Evolutionary conservation across 768 basidiomycete species (phyloP).

Genomic region (Tubosaeta sp.): DNA sequence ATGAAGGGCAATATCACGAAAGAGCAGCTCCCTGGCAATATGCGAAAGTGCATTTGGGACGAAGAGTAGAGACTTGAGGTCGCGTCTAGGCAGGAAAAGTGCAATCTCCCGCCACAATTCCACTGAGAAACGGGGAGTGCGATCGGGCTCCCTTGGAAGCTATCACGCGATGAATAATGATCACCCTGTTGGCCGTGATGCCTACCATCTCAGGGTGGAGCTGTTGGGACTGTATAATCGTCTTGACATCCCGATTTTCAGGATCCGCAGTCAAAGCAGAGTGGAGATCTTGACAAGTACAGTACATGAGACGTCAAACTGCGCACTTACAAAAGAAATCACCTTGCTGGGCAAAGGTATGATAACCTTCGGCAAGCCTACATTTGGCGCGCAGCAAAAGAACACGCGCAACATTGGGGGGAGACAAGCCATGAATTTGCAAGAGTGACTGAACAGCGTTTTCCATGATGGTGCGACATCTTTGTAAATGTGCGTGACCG

Average conservation of each 20-base stretch:
- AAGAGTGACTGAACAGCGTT: slow-evolving; percentile 72
- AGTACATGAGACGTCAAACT: too few species aligned
- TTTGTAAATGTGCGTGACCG: slow-evolving; percentile 7
- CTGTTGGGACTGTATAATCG: slow-evolving; percentile 49
- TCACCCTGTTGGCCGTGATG: neutral
- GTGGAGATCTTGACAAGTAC: slow-evolving; percentile 48
- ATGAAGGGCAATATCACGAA: slow-evolving; percentile 59
- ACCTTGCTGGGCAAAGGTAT: slow-evolving; percentile 66
- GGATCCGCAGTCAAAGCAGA: slow-evolving; percentile 62
- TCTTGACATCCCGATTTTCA: slow-evolving; percentile 64
- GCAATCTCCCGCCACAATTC: slow-evolving; percentile 75
- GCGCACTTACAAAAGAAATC: neutral
- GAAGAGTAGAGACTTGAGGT: slow-evolving; percentile 59
- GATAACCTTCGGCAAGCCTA: slow-evolving; percentile 55
- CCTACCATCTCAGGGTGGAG: slow-evolving; percentile 55
- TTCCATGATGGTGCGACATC: slow-evolving; percentile 61
- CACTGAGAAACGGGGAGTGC: slow-evolving; percentile 53
- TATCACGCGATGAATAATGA: slow-evolving; percentile 6
- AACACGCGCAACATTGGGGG: slow-evolving; percentile 53
- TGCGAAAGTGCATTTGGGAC: slow-evolving; percentile 65
- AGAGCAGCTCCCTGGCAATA: slow-evolving; percentile 64
- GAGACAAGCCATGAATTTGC: slow-evolving; percentile 48
- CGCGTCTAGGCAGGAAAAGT: slow-evolving; percentile 54
- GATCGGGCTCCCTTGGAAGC: slow-evolving; percentile 35
- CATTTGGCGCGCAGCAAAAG: slow-evolving; percentile 62